Conservation (phyloP, 768 basidiomycete genomes). For the Trichaptum fuscoviolaceum region DNA sequence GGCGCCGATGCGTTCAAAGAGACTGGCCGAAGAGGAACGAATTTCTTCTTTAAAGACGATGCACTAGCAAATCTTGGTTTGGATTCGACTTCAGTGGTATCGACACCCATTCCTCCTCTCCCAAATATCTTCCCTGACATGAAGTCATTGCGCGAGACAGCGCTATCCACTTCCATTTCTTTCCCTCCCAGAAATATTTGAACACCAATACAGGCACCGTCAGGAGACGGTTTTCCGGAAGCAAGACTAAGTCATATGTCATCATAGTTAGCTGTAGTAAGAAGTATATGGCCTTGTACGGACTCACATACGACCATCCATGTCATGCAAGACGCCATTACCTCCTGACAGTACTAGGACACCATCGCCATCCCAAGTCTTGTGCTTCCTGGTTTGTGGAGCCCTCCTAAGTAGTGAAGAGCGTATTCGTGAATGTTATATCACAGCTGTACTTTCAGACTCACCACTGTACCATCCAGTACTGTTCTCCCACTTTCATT, state of each 20-base stretch:
- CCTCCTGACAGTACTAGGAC: constrained; percentile 48
- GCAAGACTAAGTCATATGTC: background rate
- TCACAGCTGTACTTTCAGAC: constrained; percentile 2
- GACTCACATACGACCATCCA: constrained; percentile 60
- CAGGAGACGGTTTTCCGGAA: background rate
- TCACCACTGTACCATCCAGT: constrained; percentile 82
- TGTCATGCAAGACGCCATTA: constrained; percentile 50
- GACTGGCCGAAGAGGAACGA: constrained; percentile 4
- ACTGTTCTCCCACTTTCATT: constrained; percentile 28
- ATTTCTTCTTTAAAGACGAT: background rate
- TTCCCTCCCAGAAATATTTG: constrained; percentile 43
- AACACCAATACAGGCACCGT: constrained; percentile 30
- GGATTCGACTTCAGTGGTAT: constrained; percentile 8
- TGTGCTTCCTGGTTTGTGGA: constrained; percentile 75
- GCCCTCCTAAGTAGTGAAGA: constrained; percentile 42
- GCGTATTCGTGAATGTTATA: background rate
- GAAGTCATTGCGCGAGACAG: constrained; percentile 49
- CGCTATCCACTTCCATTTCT: constrained; percentile 61
- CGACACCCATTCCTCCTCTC: constrained; percentile 19
- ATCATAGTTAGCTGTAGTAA: background rate
- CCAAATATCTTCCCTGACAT: constrained; percentile 65
- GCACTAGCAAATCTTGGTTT: background rate
- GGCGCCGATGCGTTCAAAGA: background rate
- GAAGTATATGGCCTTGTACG: background rate
- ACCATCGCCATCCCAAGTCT: constrained; percentile 86